Evolutionary conservation across 1,284 basidiomycete species (phyloP).

Genomic region (Ceratobasidium sp.): DNA sequence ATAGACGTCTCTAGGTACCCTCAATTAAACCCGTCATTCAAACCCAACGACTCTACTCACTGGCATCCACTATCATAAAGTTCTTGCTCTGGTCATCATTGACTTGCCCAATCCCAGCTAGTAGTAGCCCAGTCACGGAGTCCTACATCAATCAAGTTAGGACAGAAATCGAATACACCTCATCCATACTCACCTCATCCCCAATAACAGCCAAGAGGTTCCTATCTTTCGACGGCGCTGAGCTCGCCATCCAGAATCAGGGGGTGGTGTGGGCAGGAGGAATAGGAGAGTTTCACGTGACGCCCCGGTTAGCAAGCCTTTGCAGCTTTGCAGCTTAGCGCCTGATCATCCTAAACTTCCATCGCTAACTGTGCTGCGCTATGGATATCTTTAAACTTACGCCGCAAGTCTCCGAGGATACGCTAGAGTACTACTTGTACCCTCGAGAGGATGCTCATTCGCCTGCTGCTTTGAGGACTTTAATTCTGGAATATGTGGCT

Average conservation of each 20-base stretch:
- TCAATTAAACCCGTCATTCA: background rate
- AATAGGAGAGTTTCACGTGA: constrained; percentile 43
- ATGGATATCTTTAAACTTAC: constrained; percentile 75
- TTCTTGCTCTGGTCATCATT: constrained; percentile 93
- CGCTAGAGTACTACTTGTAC: constrained; percentile 81
- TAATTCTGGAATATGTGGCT: constrained; percentile 71
- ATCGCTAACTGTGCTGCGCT: background rate
- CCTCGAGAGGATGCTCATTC: constrained; percentile 71
- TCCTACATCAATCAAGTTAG: constrained; percentile 68
- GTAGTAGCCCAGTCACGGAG: constrained; percentile 91
- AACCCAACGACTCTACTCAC: constrained; percentile 63
- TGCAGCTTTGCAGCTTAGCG: background rate
- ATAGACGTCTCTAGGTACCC: constrained; percentile 85
- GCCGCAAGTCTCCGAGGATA: constrained; percentile 86
- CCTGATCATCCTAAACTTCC: constrained; percentile 25
- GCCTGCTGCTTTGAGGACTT: constrained; percentile 76
- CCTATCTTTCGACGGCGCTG: constrained; percentile 80
- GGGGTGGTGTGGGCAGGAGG: constrained; percentile 22
- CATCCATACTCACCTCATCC: constrained; percentile 80
- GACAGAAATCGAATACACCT: too few species aligned
- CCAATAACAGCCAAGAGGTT: constrained; percentile 93
- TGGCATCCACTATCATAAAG: constrained; percentile 92
- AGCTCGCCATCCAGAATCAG: constrained; percentile 52
- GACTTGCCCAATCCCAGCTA: constrained; percentile 93
- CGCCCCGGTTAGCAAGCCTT: background rate